These are phyloP conservation scores for Agrocybe praecox DNA, from an alignment of 768 basidiomycete genomes.

Conservation along the genomic window DNA sequence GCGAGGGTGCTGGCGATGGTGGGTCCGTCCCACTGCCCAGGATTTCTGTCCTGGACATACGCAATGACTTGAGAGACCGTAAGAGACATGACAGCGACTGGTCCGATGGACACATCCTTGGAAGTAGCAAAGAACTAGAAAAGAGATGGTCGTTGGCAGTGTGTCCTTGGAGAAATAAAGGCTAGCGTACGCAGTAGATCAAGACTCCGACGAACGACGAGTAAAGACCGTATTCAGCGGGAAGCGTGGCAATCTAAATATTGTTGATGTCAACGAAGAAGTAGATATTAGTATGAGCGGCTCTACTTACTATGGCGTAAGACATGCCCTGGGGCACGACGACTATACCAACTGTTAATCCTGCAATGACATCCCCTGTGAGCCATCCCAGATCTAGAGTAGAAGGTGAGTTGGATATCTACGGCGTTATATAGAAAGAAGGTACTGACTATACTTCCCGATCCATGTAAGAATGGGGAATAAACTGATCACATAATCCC, in stretches of 20 bases:
- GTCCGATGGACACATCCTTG: conserved; percentile 99
- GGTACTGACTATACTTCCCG: conserved; percentile 74
- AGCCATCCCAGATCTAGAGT: conserved; percentile 74
- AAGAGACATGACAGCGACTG: conserved; percentile 98
- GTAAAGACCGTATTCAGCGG: conserved; percentile 89
- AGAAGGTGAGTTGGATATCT: neutral
- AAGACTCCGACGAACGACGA: conserved; percentile 90
- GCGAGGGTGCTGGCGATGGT: conserved; percentile 86
- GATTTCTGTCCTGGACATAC: conserved; percentile 55
- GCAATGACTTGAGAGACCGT: conserved; percentile 82
- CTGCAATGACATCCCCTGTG: conserved; percentile 86
- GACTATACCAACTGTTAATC: conserved; percentile 93
- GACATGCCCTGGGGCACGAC: conserved; percentile 95
- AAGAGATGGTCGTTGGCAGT: neutral
- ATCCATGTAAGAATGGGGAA: conserved; percentile 91
- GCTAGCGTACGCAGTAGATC: conserved; percentile 70
- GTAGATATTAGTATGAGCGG: neutral
- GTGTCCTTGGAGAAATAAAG: neutral
- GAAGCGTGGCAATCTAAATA: conserved; percentile 79
- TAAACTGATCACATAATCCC: conserved; percentile 66
- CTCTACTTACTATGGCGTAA: conserved; percentile 64
- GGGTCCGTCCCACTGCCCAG: conserved; percentile 61
- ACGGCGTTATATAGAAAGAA: neutral
- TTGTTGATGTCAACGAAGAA: neutral
- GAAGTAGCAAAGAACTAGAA: conserved; percentile 90